Conservation (phyloP, 768 basidiomycete genomes). For the Crassisporium funariophilum region DNA sequence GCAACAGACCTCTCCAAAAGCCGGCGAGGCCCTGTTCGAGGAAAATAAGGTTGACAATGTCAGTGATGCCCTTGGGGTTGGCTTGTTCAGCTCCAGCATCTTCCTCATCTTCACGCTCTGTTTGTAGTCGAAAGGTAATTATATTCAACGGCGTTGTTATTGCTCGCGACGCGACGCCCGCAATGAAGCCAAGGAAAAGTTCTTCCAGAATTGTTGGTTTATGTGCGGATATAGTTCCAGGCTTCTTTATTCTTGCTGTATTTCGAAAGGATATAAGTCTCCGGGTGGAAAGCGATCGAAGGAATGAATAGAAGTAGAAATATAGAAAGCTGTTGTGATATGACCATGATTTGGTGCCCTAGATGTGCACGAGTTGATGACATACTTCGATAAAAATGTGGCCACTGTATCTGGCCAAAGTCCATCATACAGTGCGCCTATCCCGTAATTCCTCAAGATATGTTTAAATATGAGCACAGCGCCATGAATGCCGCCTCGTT, state of each 20-base stretch:
- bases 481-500: conserved; percentile 25
- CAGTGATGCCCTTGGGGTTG: conserved; percentile 24
- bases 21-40: conserved; percentile 49
- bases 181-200: conserved; percentile 54
- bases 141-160: conserved; percentile 58
- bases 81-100: conserved; percentile 20
- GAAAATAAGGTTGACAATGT: conserved; percentile 46
- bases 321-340: conserved; percentile 57
- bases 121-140: conserved; percentile 57
- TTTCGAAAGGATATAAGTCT: conserved; percentile 25
- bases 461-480: conserved; percentile 40
- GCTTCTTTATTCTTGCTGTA: conserved; percentile 4
- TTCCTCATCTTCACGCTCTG: conserved; percentile 36
- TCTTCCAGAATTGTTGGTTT: conserved; percentile 49
- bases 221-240: conserved; percentile 21
- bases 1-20: conserved; percentile 54
- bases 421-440: conserved; percentile 52
- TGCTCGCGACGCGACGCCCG: conserved; percentile 57
- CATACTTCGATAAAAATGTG: conserved; percentile 54
- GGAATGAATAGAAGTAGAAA: conserved; percentile 58
- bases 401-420: conserved; percentile 53
- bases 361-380: neutral
- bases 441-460: conserved; percentile 42
- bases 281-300: conserved; percentile 42
- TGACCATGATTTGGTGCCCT: neutral